Percentiles rank a stretch among this genome's conserved stretches.
These are phyloP conservation scores for Mycena rosella DNA, from an alignment of 768 basidiomycete genomes.

Conservation along the genomic window DNA sequence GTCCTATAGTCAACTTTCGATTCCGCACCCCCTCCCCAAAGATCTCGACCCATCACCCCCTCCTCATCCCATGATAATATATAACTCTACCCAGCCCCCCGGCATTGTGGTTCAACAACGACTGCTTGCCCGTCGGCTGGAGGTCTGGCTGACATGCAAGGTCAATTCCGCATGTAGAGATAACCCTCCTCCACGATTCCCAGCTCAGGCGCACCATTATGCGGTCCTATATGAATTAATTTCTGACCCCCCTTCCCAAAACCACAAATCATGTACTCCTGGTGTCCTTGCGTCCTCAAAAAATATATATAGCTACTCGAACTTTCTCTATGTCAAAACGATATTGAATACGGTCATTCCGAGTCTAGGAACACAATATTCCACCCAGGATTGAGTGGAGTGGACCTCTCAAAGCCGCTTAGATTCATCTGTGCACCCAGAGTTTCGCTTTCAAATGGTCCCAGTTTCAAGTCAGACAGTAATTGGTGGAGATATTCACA, in stretches of 20 bases:
- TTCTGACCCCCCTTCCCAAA: background rate
- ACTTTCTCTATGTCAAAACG: background rate
- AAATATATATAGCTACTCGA: background rate
- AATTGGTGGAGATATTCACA: too few relatives aligned
- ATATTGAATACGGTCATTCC: background rate
- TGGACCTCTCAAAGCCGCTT: background rate
- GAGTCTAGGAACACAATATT: constrained; percentile 2
- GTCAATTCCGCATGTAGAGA: constrained; percentile 1
- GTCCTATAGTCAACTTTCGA: too few relatives aligned
- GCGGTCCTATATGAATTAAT: background rate
- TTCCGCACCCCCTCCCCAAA: background rate
- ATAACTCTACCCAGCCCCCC: background rate
- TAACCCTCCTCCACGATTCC: background rate
- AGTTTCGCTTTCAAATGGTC: too few relatives aligned
- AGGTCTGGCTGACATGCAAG: constrained; percentile 2
- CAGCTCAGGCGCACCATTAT: constrained; percentile 2
- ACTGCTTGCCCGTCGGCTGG: constrained; percentile 1
- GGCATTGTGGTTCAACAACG: background rate
- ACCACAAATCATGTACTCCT: background rate
- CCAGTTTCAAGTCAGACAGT: too few relatives aligned
- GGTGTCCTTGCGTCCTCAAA: background rate
- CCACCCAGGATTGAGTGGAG: background rate
- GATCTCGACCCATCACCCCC: constrained; percentile 1
- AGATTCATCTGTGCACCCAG: too few relatives aligned
- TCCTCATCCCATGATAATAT: background rate